Evolutionary conservation across 176 grass and related monocot species (phyloP).

Genomic region (Bonia amplexicaulis): DNA sequence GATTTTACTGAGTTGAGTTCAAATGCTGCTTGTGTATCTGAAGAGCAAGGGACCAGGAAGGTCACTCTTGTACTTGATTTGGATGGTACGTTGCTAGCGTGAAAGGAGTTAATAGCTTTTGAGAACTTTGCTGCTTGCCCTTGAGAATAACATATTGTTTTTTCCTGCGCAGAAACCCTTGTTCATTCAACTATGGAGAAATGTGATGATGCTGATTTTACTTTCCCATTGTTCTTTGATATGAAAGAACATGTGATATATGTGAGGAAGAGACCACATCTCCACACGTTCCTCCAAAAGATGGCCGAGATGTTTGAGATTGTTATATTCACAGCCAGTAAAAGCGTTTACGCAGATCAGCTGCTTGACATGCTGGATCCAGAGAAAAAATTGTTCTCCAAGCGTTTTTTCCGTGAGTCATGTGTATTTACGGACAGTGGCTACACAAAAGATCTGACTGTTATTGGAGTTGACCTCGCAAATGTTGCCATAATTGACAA

Average conservation of each 20-base stretch:
- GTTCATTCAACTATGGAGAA: slow-evolving; percentile 80
- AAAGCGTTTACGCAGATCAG: slow-evolving; percentile 84
- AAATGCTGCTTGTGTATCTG: slow-evolving; percentile 12
- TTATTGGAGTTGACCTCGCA: slow-evolving; percentile 65
- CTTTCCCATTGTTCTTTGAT: slow-evolving; percentile 62
- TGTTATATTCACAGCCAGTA: slow-evolving; percentile 92
- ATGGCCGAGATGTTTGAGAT: slow-evolving; percentile 84
- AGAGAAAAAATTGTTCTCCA: slow-evolving; percentile 62
- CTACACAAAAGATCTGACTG: slow-evolving; percentile 83
- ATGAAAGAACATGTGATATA: slow-evolving; percentile 79
- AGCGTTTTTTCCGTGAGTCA: slow-evolving; percentile 77
- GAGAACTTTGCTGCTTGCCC: background rate
- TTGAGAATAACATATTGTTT: slow-evolving; percentile 12
- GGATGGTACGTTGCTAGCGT: slow-evolving; percentile 65
- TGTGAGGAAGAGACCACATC: slow-evolving; percentile 81
- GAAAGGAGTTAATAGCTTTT: background rate
- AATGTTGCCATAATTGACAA: slow-evolving; percentile 96
- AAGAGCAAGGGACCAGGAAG: slow-evolving; percentile 42
- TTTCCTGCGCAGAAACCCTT: slow-evolving; percentile 79
- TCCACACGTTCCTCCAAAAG: slow-evolving; percentile 76
- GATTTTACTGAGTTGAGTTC: slow-evolving; percentile 59
- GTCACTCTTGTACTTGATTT: slow-evolving; percentile 97
- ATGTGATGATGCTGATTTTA: slow-evolving; percentile 74
- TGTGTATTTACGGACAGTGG: slow-evolving; percentile 68
- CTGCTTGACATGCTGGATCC: slow-evolving; percentile 85